Conservation (phyloP, 306 rosid species). For the Cicer chorassanicum region DNA sequence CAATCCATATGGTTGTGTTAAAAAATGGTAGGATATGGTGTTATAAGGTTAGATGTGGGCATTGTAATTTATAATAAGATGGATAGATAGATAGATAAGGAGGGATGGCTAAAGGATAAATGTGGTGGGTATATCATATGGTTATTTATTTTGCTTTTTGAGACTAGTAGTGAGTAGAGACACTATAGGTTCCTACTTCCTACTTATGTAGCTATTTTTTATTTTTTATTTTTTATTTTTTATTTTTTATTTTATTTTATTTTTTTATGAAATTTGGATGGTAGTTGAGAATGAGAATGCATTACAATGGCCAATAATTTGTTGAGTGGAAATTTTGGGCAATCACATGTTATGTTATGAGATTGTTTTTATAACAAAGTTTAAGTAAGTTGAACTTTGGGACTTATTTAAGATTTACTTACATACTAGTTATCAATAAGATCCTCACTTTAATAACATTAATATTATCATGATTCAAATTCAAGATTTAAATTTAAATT, state of each 20-base stretch:
- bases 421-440: no score
- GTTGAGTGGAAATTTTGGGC: conserved; percentile 18
- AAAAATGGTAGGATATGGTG: conserved; percentile 21
- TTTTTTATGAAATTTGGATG: conserved; percentile 48
- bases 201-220: not conserved
- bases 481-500: no score
- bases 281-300: conserved; percentile 61
- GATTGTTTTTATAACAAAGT: no score
- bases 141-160: conserved; percentile 40
- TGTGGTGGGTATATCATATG: conserved; percentile 54
- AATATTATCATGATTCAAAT: no score
- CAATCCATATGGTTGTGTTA: conserved; percentile 67
- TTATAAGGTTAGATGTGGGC: conserved; percentile 43
- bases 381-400: no score
- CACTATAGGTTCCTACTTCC: not conserved
- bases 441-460: no score
- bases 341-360: not conserved
- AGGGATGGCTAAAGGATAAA: conserved; percentile 45
- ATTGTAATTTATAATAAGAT: conserved; percentile 32
- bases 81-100: conserved; percentile 42
- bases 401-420: no score
- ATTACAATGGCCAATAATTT: conserved; percentile 43
- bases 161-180: not conserved
- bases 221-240: not conserved
- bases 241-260: not conserved